Evolutionary conservation across 441 rosid species (phyloP), one percentile per base, ranked within the genome.

Genomic region (Euphorbia schlechtendalii): DNA sequence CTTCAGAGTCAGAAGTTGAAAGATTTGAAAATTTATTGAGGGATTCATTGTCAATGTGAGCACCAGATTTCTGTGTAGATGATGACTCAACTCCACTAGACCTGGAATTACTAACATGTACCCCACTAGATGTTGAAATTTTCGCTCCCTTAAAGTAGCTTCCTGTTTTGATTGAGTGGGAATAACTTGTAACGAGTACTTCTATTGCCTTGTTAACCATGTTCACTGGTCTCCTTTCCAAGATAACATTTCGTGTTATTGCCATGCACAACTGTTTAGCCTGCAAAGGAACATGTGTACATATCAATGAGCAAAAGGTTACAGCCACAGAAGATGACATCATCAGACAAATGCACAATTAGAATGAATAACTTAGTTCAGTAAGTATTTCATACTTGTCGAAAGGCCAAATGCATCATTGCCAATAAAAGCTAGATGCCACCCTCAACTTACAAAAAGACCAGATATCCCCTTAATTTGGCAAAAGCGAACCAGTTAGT

Each of bases 191-290:
- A 73, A 91, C 88, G 63, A 95, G 72, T 20, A 85, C 90, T 79
- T 91, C 91, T 69, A 89, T 80, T 68, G 89, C 91, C 80, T 71
- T 88, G 41, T 92, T 74, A 80, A 95, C 90, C 82, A 83, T 72
- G 62, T 87, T 57, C 61, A 91, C 85, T 60, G 98, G 96, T 76
- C 95, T 82, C 68, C 92, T 85, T 71, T 95, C 99, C 74, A 95
- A 81, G 70, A 95, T 89, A 67, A 82, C 71, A 69, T 87, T 80
- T 58, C 83, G 83, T 59, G 84, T 78, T 69, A 86, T 82, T 70
- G 80, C 83, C 86, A 95, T 78, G 79, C 92, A 86, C 68, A 95
- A 69, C 72, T 88, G 90, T 76, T 95, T 95, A 61, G 95, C 92
- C 99, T 95, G 86, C 76, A 79, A 75, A 38, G 75, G 71, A 53